These are phyloP conservation scores for Saccharomycopsis sp. DNA, from an alignment of 805 yeast species.

Conservation along the genomic window DNA sequence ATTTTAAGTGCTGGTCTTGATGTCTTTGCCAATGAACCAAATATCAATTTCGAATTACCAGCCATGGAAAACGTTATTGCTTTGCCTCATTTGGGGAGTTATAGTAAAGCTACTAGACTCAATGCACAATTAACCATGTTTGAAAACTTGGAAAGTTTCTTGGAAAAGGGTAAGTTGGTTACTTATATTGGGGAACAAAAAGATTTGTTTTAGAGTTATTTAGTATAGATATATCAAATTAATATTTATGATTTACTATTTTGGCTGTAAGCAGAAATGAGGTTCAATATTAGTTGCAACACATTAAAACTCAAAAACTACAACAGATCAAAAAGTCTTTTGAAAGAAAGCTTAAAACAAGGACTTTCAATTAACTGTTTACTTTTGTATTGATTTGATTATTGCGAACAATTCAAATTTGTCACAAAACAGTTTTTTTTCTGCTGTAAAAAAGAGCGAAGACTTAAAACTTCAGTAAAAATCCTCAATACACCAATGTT, in stretches of 20 bases:
- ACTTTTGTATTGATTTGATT: too few relatives aligned
- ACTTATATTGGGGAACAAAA: constrained; percentile 72
- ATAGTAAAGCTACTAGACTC: constrained; percentile 59
- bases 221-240: neutral
- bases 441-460: too few relatives aligned
- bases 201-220: constrained; percentile 12
- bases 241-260: neutral
- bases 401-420: too few relatives aligned
- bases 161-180: constrained; percentile 57
- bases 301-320: too few relatives aligned
- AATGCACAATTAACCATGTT: constrained; percentile 68
- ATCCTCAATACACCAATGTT: too few relatives aligned
- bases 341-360: too few relatives aligned
- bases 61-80: constrained; percentile 62
- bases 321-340: too few relatives aligned
- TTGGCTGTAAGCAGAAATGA: neutral
- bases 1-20: constrained; percentile 63
- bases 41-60: constrained; percentile 49
- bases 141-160: constrained; percentile 49
- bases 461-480: too few relatives aligned
- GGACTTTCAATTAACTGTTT: too few relatives aligned
- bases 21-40: constrained; percentile 68
- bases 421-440: too few relatives aligned
- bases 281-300: neutral
- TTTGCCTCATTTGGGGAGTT: constrained; percentile 86